A percentile compares a stretch with the other conserved stretches of the same genome.
These are phyloP conservation scores for Paraphaeosphaeria minitans DNA, from an alignment of 2,329 filamentous ascomycete species.

Conservation along the genomic window DNA sequence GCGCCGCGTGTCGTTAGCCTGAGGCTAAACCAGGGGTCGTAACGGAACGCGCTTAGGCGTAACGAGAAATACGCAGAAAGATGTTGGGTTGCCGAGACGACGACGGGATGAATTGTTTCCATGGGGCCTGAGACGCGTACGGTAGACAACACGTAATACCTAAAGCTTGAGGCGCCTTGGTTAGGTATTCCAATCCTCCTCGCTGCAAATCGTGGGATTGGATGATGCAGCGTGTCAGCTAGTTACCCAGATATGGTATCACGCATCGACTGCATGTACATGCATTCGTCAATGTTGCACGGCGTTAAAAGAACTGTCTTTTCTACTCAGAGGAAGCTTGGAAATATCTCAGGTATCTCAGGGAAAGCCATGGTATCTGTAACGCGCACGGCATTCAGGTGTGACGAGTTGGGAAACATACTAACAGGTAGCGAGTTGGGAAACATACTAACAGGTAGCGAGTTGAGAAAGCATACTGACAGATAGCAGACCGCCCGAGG, in stretches of 20 bases:
- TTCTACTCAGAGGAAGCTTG: not conserved
- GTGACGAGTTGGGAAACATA: not conserved
- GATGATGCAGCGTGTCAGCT: not conserved
- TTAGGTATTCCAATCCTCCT: no score
- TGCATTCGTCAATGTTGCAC: not conserved
- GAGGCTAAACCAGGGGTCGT: not conserved
- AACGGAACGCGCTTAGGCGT: constrained; percentile 8
- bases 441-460: no score
- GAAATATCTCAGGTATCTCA: not conserved
- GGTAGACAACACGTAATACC: not conserved
- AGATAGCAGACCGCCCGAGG: no score
- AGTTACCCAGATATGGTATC: no score
- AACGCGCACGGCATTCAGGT: not conserved
- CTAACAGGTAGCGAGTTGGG: no score
- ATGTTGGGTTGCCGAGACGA: not conserved
- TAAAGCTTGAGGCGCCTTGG: not conserved
- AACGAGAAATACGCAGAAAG: not conserved
- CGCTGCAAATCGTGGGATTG: no score
- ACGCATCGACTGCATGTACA: not conserved
- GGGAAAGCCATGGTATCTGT: not conserved
- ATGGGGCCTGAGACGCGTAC: not conserved
- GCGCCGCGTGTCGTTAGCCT: constrained; percentile 2
- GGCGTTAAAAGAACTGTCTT: not conserved
- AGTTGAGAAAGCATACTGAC: no score
- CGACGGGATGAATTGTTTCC: not conserved